Conservation (phyloP, 345 rosid species). For the Cardiospermum halicacabum region DNA sequence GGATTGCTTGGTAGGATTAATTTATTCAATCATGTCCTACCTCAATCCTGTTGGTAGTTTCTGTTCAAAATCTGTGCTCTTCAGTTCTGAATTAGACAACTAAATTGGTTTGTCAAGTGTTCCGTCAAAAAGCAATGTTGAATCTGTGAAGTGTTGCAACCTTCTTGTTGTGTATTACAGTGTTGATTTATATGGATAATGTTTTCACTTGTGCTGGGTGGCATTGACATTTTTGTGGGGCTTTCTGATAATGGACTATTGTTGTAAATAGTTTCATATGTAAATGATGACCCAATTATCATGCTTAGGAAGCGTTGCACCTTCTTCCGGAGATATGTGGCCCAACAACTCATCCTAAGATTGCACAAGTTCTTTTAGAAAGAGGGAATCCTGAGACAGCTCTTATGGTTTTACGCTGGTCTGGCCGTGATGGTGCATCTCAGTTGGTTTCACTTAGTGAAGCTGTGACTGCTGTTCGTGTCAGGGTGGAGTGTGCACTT, state of each 20-base stretch:
- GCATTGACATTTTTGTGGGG: neutral
- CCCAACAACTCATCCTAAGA: constrained; percentile 78
- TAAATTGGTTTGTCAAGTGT: neutral
- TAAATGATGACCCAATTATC: constrained; percentile 25
- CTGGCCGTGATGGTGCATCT: constrained; percentile 75
- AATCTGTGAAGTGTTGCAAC: no score
- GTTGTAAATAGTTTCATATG: constrained; percentile 4
- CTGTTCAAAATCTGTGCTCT: neutral
- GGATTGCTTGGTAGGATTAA: no score
- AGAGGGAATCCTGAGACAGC: constrained; percentile 79
- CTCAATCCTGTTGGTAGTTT: neutral
- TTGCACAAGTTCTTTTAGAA: constrained; percentile 86
- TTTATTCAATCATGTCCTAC: no score
- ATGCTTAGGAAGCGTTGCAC: constrained; percentile 69
- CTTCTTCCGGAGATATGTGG: constrained; percentile 92
- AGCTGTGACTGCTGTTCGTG: constrained; percentile 82
- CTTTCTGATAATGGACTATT: neutral
- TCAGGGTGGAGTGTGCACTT: constrained; percentile 90
- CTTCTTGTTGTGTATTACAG: neutral
- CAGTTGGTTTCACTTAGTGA: constrained; percentile 60
- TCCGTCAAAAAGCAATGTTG: neutral
- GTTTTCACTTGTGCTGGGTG: neutral
- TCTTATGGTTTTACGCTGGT: constrained; percentile 86
- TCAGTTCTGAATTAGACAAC: neutral
- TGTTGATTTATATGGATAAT: neutral